phyloP scores from a whole-genome alignment of 805 yeast genomes.

The Komagataella phaffii region DNA sequence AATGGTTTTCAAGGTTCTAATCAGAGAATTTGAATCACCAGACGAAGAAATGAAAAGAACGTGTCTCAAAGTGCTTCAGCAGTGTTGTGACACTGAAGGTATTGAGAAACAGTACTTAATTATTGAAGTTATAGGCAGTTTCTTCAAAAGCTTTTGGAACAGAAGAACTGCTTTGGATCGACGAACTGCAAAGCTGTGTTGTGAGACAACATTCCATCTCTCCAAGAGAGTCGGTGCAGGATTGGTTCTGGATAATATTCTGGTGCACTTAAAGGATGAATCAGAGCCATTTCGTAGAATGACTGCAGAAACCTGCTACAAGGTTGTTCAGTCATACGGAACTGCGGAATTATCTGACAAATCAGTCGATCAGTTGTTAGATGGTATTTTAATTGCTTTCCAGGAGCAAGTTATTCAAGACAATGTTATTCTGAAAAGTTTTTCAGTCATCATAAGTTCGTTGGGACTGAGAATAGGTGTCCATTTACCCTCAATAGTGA shows the following conservation, averaged over 20 bases:
- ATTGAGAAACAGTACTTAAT: constrained; percentile 36
- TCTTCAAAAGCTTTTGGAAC: constrained; percentile 68
- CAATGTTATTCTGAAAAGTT: constrained; percentile 39
- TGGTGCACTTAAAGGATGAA: constrained; percentile 60
- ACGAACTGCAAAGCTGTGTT: constrained; percentile 43
- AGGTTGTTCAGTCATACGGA: constrained; percentile 35
- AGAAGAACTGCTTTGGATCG: constrained; percentile 65
- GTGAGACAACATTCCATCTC: constrained; percentile 57
- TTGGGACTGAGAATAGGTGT: constrained; percentile 56
- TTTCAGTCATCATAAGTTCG: constrained; percentile 49
- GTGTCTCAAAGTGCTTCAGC: constrained; percentile 54
- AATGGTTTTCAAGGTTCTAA: constrained; percentile 54
- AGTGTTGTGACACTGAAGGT: constrained; percentile 48
- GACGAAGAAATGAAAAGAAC: constrained; percentile 81
- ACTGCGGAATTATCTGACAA: constrained; percentile 48
- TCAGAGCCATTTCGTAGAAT: constrained; percentile 68
- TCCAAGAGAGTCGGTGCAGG: constrained; percentile 58
- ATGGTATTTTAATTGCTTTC: constrained; percentile 68
- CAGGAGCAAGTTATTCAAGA: constrained; percentile 59
- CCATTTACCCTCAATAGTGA: constrained; percentile 57
- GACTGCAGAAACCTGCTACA: constrained; percentile 61
- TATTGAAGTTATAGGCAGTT: constrained; percentile 41
- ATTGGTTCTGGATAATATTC: constrained; percentile 40
- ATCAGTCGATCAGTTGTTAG: constrained; percentile 52
- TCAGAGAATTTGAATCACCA: constrained; percentile 65